A percentile compares a stretch with the other conserved stretches of the same genome.
phyloP scores from a whole-genome alignment of 805 yeast genomes.

The Candida sonorensis region DNA sequence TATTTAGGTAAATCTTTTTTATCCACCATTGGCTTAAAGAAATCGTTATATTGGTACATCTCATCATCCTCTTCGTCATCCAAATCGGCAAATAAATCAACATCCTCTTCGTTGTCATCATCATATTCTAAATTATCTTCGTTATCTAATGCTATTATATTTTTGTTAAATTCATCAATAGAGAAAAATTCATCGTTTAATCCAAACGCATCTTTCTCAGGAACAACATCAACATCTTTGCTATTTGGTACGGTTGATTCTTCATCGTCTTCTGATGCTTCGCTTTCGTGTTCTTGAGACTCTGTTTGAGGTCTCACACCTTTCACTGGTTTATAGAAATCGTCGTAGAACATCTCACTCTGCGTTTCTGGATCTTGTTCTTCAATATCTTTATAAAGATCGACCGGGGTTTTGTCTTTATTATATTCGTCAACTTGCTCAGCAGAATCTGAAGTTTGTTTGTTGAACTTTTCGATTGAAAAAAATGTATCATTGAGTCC shows the following conservation, averaged over 20 bases:
- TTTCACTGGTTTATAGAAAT: conserved; percentile 6
- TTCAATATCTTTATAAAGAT: conserved; percentile 12
- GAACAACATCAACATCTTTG: conserved; percentile 17
- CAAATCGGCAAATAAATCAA: conserved; percentile 45
- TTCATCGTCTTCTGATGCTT: conserved; percentile 11
- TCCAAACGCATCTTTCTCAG: conserved; percentile 49
- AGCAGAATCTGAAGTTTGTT: conserved; percentile 43
- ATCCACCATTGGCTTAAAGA: conserved; percentile 39
- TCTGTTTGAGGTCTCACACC: too few relatives aligned
- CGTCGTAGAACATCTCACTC: conserved; percentile 7
- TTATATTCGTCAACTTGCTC: conserved; percentile 33
- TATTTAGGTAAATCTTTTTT: conserved; percentile 8
- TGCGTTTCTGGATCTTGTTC: conserved; percentile 10
- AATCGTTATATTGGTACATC: conserved; percentile 57
- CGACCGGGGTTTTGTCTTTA: conserved; percentile 28
- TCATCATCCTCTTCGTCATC: conserved; percentile 43
- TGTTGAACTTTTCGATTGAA: conserved; percentile 63
- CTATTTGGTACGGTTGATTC: too few relatives aligned
- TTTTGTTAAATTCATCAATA: conserved; percentile 77
- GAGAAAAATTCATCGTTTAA: conserved; percentile 81
- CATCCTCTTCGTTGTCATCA: conserved; percentile 41
- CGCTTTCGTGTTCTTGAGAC: conserved; percentile 6
- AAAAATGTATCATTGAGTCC: conserved; percentile 75
- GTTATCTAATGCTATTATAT: conserved; percentile 57
- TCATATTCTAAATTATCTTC: conserved; percentile 33